phyloP scores from a whole-genome alignment of 805 yeast genomes.

The Candida dajiaensis region DNA sequence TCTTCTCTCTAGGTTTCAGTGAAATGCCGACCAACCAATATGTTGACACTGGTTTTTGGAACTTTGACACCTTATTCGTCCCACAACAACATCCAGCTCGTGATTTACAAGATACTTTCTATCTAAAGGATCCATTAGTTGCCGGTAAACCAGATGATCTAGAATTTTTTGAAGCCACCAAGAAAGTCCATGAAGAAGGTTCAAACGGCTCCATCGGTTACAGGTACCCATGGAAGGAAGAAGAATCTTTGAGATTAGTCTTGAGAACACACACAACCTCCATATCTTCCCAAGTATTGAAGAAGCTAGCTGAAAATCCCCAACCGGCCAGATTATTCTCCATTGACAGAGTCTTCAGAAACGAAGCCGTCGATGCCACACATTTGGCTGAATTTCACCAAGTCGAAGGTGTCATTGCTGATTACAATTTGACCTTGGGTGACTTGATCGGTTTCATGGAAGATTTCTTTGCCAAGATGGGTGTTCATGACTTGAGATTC shows the following conservation, averaged over 20 bases:
- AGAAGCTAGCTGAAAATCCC: constrained; percentile 81
- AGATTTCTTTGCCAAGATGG: constrained; percentile 94
- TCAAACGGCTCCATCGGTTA: constrained; percentile 94
- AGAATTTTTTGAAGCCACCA: constrained; percentile 70
- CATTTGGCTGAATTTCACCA: constrained; percentile 99
- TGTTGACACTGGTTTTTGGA: constrained; percentile 99
- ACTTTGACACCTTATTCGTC: constrained; percentile 91
- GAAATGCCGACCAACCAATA: constrained; percentile 99
- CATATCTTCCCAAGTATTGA: constrained; percentile 81
- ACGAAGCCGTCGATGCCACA: constrained; percentile 99
- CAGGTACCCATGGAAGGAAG: constrained; percentile 95
- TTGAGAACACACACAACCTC: constrained; percentile 98
- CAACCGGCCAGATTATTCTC: constrained; percentile 89
- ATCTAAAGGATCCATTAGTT: constrained; percentile 83
- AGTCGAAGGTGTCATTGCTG: constrained; percentile 98
- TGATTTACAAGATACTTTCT: constrained; percentile 97
- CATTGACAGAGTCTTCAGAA: constrained; percentile 97
- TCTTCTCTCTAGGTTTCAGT: constrained; percentile 95
- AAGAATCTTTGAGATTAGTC: constrained; percentile 86
- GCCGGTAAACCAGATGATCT: constrained; percentile 83
- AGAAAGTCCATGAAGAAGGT: constrained; percentile 83
- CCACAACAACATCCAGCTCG: constrained; percentile 99
- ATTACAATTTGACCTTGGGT: constrained; percentile 89
- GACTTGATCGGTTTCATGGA: constrained; percentile 98
- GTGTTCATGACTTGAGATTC: constrained; percentile 91